phyloP scores from a whole-genome alignment of 176 grass and related monocot genomes.

The Dendrocalamus sinicus region DNA sequence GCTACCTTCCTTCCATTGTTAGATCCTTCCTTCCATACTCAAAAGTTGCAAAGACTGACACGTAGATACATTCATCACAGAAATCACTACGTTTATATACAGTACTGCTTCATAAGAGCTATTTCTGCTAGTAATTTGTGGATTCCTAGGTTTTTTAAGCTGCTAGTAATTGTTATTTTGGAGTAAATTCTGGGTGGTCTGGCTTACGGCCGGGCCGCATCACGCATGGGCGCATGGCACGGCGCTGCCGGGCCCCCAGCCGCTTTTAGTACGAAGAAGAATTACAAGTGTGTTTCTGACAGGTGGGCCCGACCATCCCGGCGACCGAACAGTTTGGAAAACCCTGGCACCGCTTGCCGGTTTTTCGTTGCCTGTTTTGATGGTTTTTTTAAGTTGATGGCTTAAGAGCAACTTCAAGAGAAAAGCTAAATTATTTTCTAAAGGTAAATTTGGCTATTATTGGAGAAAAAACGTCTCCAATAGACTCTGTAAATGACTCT shows the following conservation, averaged over 20 bases:
- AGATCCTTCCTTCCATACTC: not conserved
- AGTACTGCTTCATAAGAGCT: not conserved
- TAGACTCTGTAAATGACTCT: too few relatives aligned
- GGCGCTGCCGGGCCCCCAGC: not conserved
- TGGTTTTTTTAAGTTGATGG: too few relatives aligned
- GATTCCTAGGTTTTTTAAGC: not conserved
- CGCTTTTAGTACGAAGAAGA: not conserved
- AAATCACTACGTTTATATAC: not conserved
- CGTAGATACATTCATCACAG: not conserved
- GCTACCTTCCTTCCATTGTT: not conserved
- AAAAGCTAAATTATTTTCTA: too few relatives aligned
- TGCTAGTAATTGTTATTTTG: not conserved
- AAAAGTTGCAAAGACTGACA: not conserved
- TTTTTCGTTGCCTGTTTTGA: conserved; percentile 44
- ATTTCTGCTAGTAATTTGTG: not conserved
- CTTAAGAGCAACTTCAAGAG: too few relatives aligned
- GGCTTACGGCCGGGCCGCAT: not conserved
- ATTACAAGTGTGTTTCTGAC: not conserved
- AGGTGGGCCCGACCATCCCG: not conserved
- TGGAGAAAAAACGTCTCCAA: too few relatives aligned
- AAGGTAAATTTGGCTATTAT: too few relatives aligned
- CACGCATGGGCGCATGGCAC: not conserved
- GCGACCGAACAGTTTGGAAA: conserved; percentile 35
- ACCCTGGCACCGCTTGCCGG: conserved; percentile 19
- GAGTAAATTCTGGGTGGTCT: not conserved